phyloP scores from a whole-genome alignment of 306 rosid species.

The Gastrolobium bilobum region DNA sequence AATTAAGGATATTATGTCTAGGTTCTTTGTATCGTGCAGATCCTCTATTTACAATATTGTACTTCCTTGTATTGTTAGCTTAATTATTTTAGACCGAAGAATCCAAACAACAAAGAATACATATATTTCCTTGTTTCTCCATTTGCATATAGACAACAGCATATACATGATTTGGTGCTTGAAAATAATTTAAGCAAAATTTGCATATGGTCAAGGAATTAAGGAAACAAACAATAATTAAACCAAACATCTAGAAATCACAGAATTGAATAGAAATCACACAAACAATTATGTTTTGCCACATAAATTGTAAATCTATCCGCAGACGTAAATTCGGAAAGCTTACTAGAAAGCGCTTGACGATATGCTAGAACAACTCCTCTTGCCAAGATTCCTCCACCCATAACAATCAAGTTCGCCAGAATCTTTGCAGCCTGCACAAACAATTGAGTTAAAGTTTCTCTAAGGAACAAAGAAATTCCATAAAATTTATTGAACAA shows the following conservation, averaged over 20 bases:
- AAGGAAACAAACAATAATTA: background rate
- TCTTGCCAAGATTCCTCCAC: constrained; percentile 66
- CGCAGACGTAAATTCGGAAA: background rate
- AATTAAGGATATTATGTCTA: too few relatives aligned
- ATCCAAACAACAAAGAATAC: too few relatives aligned
- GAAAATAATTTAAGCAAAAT: constrained; percentile 8
- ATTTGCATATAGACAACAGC: too few relatives aligned
- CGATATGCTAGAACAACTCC: constrained; percentile 74
- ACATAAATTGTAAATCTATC: constrained; percentile 9
- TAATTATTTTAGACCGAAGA: too few relatives aligned
- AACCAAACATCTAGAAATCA: background rate
- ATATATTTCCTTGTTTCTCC: too few relatives aligned
- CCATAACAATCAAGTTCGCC: constrained; percentile 70
- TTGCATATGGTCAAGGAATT: background rate
- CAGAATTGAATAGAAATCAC: background rate
- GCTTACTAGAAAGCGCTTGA: constrained; percentile 72
- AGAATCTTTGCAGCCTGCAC: constrained; percentile 74
- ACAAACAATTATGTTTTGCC: background rate
- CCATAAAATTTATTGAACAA: background rate
- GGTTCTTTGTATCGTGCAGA: too few relatives aligned
- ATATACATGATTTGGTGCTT: background rate
- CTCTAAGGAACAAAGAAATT: background rate
- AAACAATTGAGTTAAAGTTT: constrained; percentile 26
- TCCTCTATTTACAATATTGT: too few relatives aligned
- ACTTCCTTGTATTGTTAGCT: too few relatives aligned